Base-by-base conservation (phyloP, 2,329 filamentous ascomycete species). In the Fusarium lateritium region DNA sequence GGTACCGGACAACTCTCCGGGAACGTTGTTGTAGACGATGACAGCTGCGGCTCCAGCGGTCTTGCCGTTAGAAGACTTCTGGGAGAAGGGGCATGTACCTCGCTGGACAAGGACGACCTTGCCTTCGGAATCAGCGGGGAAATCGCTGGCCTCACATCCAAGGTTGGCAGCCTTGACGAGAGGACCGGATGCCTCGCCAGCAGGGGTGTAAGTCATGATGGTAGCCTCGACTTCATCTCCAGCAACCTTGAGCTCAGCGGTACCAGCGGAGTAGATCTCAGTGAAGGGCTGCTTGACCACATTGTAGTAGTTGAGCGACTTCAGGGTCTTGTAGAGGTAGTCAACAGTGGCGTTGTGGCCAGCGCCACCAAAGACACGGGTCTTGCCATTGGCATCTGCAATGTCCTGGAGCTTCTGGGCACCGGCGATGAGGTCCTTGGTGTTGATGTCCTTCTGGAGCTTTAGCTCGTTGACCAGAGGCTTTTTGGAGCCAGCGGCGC, bases 11-110 rank as follows among this genome's bases (percentile, higher is more conserved):
- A 82, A 57, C 5, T 76, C 60, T 4, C 87, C 88, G 0, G 82
- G 76, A 5, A 80, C 83, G 62, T 91, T 91, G 81, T 92, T 91
- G 79, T 90, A 91, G 62, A 92, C 81, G 54, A 92, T 73, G 1
- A 83, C 84, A 2, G 80, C 90, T 1, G 77, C 75, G 2, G 90
- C 90, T 19, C 89, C 87, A 3, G 89, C 88, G 1, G 77, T 73
- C 60, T 84, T 85, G 24, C 89, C 89, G 19, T 84, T 78, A 38
- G 82, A 77, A 8, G 87, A 83, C 80, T 92, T 92, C 22, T 82
- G 72, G 9, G 81, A 84, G 58, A 91, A 92, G 17, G 83, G 70
- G 74, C 90, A 92, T 2, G 72, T 78, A 56, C 90, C 89, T 70
- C 89, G 85, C 7, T 82, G 82, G 55, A 91, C 83, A 22, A 92